phyloP scores from a whole-genome alignment of 1,139 yeast genomes.

The Sporopachydermia cereana region DNA sequence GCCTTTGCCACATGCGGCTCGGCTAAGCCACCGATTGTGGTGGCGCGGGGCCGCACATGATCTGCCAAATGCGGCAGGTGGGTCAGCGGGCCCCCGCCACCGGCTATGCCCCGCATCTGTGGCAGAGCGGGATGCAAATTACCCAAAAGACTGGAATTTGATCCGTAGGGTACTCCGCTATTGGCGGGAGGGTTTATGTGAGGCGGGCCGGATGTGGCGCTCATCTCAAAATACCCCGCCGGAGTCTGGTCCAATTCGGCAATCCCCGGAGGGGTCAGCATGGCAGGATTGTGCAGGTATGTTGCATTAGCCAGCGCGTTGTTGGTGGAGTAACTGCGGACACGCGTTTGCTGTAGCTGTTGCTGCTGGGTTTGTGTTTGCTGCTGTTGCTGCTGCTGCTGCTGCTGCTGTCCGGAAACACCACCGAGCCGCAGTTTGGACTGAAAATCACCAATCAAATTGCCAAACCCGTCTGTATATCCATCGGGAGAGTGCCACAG shows the following conservation, averaged over 20 bases:
- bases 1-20: neutral
- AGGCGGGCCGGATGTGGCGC: neutral
- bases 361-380: neutral
- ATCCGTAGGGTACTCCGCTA: neutral
- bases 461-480: neutral
- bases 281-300: slow-evolving; percentile 1
- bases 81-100: neutral
- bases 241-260: neutral
- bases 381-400: neutral
- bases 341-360: neutral
- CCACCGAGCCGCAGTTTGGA: neutral
- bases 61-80: neutral
- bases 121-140: neutral
- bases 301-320: slow-evolving; percentile 6
- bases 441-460: neutral
- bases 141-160: neutral
- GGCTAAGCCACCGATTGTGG: neutral
- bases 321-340: slow-evolving; percentile 6
- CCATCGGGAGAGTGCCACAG: neutral
- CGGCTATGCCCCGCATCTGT: too few relatives aligned
- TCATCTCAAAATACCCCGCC: neutral
- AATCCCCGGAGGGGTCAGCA: neutral
- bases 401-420: too few relatives aligned
- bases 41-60: slow-evolving; percentile 1
- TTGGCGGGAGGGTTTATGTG: neutral